A percentile compares a stretch with the other conserved stretches of the same genome.
phyloP scores from a whole-genome alignment of 257 asterid species.

The Solanum clarkiae region DNA sequence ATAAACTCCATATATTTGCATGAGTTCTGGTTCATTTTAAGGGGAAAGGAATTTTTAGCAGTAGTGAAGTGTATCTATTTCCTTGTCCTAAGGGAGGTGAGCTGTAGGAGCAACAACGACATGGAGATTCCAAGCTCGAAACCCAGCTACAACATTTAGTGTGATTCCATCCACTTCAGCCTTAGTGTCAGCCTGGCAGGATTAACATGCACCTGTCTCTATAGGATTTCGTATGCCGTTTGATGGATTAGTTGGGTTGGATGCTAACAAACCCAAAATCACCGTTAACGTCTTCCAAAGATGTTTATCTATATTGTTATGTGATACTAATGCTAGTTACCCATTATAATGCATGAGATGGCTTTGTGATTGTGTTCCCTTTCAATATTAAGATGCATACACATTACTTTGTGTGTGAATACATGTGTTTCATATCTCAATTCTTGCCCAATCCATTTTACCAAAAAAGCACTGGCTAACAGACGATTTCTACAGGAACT shows the following conservation, averaged over 20 bases:
- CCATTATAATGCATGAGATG: background rate
- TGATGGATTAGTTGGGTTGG: background rate
- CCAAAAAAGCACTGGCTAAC: background rate
- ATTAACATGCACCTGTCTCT: background rate
- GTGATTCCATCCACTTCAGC: background rate
- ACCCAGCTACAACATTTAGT: background rate
- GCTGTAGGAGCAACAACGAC: background rate
- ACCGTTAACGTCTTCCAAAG: background rate
- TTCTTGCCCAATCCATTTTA: background rate
- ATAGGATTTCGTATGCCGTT: background rate
- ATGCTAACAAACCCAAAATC: background rate
- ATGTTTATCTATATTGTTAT: background rate
- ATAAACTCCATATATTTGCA: background rate
- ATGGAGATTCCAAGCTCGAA: background rate
- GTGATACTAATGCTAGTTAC: background rate
- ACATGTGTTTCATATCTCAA: background rate
- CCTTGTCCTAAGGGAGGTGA: background rate
- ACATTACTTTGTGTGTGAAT: background rate
- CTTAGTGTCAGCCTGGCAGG: background rate
- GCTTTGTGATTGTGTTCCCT: background rate
- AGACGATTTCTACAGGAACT: constrained; percentile 42
- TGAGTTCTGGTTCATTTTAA: background rate
- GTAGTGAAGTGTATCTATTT: background rate
- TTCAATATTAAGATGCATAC: background rate
- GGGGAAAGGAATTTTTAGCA: background rate